phyloP scores from a whole-genome alignment of 192 early-diverging fungal species.

The Spinellus fusiger region DNA sequence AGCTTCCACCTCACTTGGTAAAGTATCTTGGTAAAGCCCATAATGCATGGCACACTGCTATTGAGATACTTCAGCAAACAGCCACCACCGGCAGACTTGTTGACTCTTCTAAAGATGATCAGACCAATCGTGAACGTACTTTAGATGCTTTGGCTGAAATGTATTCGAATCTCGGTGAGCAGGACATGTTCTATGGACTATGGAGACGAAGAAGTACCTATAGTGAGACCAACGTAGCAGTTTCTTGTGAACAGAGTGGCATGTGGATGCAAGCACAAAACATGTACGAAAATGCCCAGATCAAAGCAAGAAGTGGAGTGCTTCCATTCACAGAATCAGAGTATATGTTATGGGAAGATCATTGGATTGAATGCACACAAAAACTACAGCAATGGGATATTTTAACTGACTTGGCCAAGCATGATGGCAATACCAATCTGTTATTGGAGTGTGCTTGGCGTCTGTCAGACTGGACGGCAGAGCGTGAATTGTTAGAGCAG shows the following conservation, averaged over 20 bases:
- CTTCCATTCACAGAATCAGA: slow-evolving; percentile 92
- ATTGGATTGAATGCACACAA: slow-evolving; percentile 88
- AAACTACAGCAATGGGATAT: slow-evolving; percentile 98
- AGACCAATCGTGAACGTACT: slow-evolving; percentile 81
- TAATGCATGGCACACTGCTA: slow-evolving; percentile 87
- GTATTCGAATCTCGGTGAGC: slow-evolving; percentile 77
- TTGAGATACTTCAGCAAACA: slow-evolving; percentile 78
- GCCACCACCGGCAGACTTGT: slow-evolving; percentile 34
- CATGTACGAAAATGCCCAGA: slow-evolving; percentile 89
- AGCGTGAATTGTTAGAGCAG: slow-evolving; percentile 70
- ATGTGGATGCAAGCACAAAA: slow-evolving; percentile 90
- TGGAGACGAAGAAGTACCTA: slow-evolving; percentile 88
- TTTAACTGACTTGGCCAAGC: slow-evolving; percentile 84
- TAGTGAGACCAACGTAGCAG: slow-evolving; percentile 90
- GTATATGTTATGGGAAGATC: slow-evolving; percentile 96
- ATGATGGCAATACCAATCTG: slow-evolving; percentile 82
- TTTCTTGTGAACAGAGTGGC: slow-evolving; percentile 92
- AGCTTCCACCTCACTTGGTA: slow-evolving; percentile 89
- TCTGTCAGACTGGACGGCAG: slow-evolving; percentile 87
- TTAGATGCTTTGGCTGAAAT: slow-evolving; percentile 88
- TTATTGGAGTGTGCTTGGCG: slow-evolving; percentile 92
- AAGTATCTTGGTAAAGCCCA: slow-evolving; percentile 88
- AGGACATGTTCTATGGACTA: slow-evolving; percentile 88
- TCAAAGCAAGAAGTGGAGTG: slow-evolving; percentile 79
- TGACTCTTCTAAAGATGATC: slow-evolving; percentile 70